Percentiles rank a stretch among this genome's conserved stretches.
Evolutionary conservation across 2,329 filamentous ascomycete genomes (phyloP).

Genomic region (Fusarium udum): DNA sequence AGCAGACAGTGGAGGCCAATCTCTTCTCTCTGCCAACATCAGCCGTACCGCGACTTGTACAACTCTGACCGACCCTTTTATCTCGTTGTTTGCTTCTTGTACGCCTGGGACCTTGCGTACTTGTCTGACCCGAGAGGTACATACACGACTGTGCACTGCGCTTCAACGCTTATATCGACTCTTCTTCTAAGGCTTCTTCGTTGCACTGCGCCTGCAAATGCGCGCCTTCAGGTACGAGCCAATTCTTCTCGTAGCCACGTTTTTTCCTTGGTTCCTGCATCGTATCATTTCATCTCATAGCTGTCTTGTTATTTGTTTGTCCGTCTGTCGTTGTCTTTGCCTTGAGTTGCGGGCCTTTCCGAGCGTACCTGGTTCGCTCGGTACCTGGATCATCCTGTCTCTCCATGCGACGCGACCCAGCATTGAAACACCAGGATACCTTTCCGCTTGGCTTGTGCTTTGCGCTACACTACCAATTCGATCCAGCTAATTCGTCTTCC

Average conservation of each 20-base stretch:
- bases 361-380: conserved; percentile 26
- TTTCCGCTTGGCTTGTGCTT: conserved; percentile 24
- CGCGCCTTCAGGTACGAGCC: conserved; percentile 34
- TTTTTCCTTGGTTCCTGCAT: not conserved
- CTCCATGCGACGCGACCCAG: conserved; percentile 29
- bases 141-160: conserved; percentile 16
- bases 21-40: not conserved
- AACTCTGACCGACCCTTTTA: conserved; percentile 10
- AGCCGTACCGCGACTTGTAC: not conserved
- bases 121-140: conserved; percentile 17
- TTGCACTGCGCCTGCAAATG: conserved; percentile 30
- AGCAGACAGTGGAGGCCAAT: not conserved
- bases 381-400: conserved; percentile 36
- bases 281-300: conserved; percentile 4
- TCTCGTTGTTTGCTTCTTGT: conserved; percentile 26
- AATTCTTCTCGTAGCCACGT: conserved; percentile 6
- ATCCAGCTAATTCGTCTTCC: conserved; percentile 5
- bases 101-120: conserved; percentile 21
- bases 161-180: conserved; percentile 12
- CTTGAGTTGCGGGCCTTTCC: conserved; percentile 25
- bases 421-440: conserved; percentile 43
- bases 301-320: not conserved
- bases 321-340: not conserved
- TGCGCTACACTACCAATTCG: conserved; percentile 25
- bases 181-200: not conserved